These are phyloP conservation scores for Arthroderma sp. DNA, from an alignment of 2,329 filamentous ascomycete genomes.

Conservation along the genomic window DNA sequence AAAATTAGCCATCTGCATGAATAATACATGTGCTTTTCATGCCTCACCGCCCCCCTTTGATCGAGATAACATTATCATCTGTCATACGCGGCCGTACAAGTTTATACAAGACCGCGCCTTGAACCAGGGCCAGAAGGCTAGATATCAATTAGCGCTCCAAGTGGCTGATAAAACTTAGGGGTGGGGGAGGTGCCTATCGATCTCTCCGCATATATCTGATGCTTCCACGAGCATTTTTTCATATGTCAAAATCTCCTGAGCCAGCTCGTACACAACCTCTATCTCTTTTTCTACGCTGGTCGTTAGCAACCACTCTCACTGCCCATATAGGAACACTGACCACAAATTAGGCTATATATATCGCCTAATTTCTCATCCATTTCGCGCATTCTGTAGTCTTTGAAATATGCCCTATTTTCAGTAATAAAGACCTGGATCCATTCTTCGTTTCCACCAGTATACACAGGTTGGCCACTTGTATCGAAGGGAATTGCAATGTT, in stretches of 20 bases:
- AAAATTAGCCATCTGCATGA: conserved; percentile 8
- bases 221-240: conserved; percentile 52
- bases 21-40: not conserved
- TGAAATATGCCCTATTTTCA: conserved; percentile 65
- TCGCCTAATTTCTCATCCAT: conserved; percentile 76
- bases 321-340: conserved; percentile 33
- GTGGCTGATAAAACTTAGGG: not conserved
- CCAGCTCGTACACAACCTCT: conserved; percentile 68
- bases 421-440: conserved; percentile 74
- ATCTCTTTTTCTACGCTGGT: conserved; percentile 60
- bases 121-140: conserved; percentile 64
- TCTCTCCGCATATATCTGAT: conserved; percentile 73
- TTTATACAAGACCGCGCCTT: conserved; percentile 61
- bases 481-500: conserved; percentile 61
- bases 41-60: conserved; percentile 56
- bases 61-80: conserved; percentile 54
- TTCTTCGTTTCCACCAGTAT: conserved; percentile 48
- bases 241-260: conserved; percentile 55
- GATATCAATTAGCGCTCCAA: not conserved
- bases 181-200: conserved; percentile 46
- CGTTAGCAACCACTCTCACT: not conserved
- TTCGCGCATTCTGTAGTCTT: conserved; percentile 66
- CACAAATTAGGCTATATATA: conserved; percentile 69
- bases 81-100: conserved; percentile 59
- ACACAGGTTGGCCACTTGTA: conserved; percentile 46